Conservation (phyloP, 257 asterid species). For the Solanum bulbocastanum region DNA sequence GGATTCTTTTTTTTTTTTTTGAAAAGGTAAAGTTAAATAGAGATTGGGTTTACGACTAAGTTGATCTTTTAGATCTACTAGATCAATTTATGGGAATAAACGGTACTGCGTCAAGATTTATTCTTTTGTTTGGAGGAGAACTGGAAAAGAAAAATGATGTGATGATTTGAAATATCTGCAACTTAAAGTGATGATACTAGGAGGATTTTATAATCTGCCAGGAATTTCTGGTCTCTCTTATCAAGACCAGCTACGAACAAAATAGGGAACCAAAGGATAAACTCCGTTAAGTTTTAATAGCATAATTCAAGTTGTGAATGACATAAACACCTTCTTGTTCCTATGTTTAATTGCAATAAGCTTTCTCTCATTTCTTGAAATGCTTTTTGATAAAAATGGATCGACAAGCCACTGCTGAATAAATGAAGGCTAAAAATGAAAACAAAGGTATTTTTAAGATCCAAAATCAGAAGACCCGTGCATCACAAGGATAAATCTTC, state of each 20-base stretch:
- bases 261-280: neutral
- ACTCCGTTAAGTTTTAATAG: neutral
- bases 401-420: neutral
- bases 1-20: neutral
- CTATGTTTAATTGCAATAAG: neutral
- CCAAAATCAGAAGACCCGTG: neutral
- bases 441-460: neutral
- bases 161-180: neutral
- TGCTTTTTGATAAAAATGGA: neutral
- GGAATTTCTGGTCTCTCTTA: neutral
- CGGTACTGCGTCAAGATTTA: neutral
- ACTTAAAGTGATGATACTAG: neutral
- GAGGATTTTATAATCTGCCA: neutral
- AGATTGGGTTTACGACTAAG: neutral
- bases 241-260: neutral
- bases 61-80: neutral
- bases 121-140: neutral
- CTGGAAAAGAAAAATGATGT: neutral
- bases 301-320: neutral
- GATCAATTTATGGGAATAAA: neutral
- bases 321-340: neutral
- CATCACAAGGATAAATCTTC: neutral
- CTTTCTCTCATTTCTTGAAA: neutral
- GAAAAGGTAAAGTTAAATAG: neutral
- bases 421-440: neutral